Evolutionary conservation across 192 early-diverging fungal genomes (phyloP), one percentile per base, ranked within the genome.

Genomic region (Backusella psychrophila): DNA sequence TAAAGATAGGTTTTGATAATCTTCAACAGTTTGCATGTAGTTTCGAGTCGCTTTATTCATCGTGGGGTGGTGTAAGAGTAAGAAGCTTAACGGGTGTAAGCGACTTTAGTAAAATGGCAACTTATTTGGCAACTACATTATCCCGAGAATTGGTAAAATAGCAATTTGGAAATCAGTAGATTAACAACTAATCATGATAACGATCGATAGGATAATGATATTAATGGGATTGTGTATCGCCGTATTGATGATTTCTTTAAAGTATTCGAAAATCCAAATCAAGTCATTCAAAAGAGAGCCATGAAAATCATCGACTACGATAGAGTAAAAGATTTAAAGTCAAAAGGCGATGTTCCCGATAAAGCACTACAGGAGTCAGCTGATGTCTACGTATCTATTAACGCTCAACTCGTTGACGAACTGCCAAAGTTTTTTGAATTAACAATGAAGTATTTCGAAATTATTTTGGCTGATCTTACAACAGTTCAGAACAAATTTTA

Each of bases 261-360:
- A 35, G 72, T 84, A 12, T 89, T 93, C 74, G 85, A 88, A 53
- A 89, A 86, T 7, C 94, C 92, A 4, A 79, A 84, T 19, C 84
- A 90, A 39, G 86, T 95, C 6, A 93, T 95, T 80, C 88, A 89
- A 69, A 95, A 95, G 73, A 81, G 94, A 4, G 90, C 90, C 3
- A 80, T 89, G 63, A 95, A 95, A 74, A 74, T 89, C 46, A 71
- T 95, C n/a, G 94, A 95, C 75, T 90, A 89, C 77, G 93, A 94
- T 71, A 81, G 90, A n/a, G 90, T 84, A 2, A 83, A 81, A 70
- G 85, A 85, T 38, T 88, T 93, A 42, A 86, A 87, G 65, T 84
- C 83, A 11, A 86, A 85, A 68, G 90, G 90, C 0, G 92, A 92
- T 66, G 79, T 82, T 86, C 81, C 86, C 26, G 92, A 93, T 76